Evolutionary conservation across 2,329 filamentous ascomycete genomes (phyloP), one percentile per base, ranked within the genome.

Genomic region (Aspergillus ochraceus): DNA sequence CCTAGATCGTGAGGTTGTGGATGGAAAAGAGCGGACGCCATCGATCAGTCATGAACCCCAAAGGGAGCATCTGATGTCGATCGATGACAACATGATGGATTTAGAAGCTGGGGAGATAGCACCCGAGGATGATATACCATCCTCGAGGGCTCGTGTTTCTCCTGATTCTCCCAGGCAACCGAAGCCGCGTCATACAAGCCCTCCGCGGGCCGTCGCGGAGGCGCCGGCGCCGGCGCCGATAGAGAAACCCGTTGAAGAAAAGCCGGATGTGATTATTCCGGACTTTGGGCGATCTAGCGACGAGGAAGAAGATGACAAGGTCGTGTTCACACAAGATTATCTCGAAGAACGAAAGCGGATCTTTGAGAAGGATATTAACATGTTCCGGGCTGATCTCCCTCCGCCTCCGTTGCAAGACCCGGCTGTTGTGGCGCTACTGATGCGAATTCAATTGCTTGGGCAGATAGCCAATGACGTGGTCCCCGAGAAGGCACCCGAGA

Each of bases 281-380:
- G 72, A 73, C 36, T 75, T 76, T 54, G 68, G 61, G 6, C 69
- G 68, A 46, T 70, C 71, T 20, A 76, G 73, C 50, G 77, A 79
- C n/a, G 78, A 80, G 60, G 77, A 78, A 45, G 79, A 80, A 50
- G 78, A 80, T 54, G 79, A 80, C 56, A 75, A 75, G 47, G 71
- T 71, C 1, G 73, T 79, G 36, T 77, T 82, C 47, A 80, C 78
- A 11, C 78, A 82, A 52, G 79, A 81, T 49, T 80, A 81, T 60
- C 71, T 80, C 45, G 76, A 77, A 26, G 76, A 79, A 63, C 74
- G 77, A 17, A 80, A 80, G 62, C 71, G 70, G 45, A 74, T 74
- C 9, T 80, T 80, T 51, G 76, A 80, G 61, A 77, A 75, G 58
- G 77, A 81, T 54, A 77, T 81, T 72, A 68, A 76, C 52, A 63